Percentiles rank a stretch among this genome's conserved stretches.
These are phyloP conservation scores for Thraustotheca clavata DNA, from an alignment of 352 stramenopile species.

Conservation along the genomic window DNA sequence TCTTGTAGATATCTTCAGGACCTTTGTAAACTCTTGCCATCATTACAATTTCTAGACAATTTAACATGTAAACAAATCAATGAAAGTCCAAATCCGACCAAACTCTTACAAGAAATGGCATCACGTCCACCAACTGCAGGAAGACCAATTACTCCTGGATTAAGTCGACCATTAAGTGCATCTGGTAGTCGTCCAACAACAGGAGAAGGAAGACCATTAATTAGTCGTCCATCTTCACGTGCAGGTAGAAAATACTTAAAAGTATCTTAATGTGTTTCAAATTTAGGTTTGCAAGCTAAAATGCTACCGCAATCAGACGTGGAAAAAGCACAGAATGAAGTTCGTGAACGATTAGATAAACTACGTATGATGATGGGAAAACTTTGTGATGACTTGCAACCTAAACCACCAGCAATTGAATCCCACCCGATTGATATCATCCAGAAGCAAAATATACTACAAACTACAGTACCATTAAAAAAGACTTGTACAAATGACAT, in stretches of 20 bases:
- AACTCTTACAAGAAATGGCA: neutral
- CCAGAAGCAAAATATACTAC: no score
- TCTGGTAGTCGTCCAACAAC: neutral
- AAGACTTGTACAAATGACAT: conserved; percentile 1
- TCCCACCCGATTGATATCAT: no score
- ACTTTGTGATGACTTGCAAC: conserved; percentile 4
- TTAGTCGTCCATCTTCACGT: conserved; percentile 26
- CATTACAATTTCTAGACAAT: conserved; percentile 54
- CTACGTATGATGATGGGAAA: conserved; percentile 42
- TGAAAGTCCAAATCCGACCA: conserved; percentile 7
- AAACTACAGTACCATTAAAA: neutral
- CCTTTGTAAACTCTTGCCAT: conserved; percentile 31
- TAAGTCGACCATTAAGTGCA: conserved; percentile 4
- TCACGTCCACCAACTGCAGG: conserved; percentile 2
- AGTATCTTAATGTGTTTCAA: neutral
- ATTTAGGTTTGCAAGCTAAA: conserved; percentile 30
- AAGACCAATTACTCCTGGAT: neutral
- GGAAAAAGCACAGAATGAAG: conserved; percentile 40
- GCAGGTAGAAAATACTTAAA: conserved; percentile 24
- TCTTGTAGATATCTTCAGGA: conserved; percentile 48
- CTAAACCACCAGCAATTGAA: no score
- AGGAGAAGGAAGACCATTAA: conserved; percentile 28
- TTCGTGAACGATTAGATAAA: conserved; percentile 40
- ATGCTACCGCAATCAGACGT: conserved; percentile 37
- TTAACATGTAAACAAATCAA: conserved; percentile 31